These are phyloP conservation scores for Diplotaxis tenuifolia DNA, from an alignment of 345 rosid species.

Conservation along the genomic window DNA sequence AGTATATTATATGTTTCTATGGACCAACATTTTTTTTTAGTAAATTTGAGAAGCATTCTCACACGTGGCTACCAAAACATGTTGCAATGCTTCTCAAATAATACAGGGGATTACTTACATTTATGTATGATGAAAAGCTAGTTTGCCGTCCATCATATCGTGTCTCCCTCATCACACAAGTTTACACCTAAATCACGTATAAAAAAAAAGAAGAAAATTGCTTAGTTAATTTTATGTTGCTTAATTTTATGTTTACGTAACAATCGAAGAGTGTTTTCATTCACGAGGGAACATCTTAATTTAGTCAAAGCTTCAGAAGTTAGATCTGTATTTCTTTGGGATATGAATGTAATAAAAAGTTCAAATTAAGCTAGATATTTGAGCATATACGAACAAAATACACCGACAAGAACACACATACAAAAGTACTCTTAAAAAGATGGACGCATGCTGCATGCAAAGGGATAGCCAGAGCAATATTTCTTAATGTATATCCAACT, in stretches of 20 bases:
- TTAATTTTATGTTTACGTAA: neutral
- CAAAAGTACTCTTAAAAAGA: neutral
- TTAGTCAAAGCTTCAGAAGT: neutral
- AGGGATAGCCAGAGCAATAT: neutral
- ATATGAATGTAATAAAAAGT: neutral
- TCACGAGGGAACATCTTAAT: constrained; percentile 1
- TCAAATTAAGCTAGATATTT: neutral
- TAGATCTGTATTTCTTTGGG: too few species aligned
- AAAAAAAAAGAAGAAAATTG: neutral
- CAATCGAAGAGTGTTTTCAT: neutral
- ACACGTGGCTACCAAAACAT: too few species aligned
- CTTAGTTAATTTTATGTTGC: too few species aligned
- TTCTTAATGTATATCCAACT: neutral
- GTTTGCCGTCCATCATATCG: too few species aligned
- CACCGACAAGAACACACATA: neutral
- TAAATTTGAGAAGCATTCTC: too few species aligned
- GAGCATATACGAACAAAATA: neutral
- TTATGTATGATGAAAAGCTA: too few species aligned
- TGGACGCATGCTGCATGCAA: neutral
- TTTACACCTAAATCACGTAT: too few species aligned
- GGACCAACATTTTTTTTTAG: too few species aligned
- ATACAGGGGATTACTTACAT: too few species aligned
- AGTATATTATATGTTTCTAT: too few species aligned
- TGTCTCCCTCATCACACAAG: too few species aligned
- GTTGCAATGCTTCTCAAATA: too few species aligned